Evolutionary conservation across 768 basidiomycete genomes (phyloP).

Genomic region (Boletus rubescentipes): DNA sequence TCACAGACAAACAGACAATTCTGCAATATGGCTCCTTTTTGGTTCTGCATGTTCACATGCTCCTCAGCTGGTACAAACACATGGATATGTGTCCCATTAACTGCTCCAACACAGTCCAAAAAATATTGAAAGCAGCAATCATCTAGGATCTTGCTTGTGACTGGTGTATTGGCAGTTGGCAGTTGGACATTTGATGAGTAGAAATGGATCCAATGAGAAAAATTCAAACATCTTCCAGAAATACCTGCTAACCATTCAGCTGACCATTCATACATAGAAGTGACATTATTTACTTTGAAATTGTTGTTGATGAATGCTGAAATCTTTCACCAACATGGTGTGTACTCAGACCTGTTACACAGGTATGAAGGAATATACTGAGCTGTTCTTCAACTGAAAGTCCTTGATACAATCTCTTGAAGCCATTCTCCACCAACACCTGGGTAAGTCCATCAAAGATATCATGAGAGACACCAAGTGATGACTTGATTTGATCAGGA

Average conservation of each 20-base stretch:
- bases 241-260: conserved; percentile 7
- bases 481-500: conserved; percentile 1
- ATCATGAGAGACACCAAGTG: not conserved
- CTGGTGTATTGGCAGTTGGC: not conserved
- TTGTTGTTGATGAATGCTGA: not conserved
- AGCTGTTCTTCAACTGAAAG: conserved; percentile 8
- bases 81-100: not conserved
- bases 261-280: not conserved
- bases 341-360: conserved; percentile 6
- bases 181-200: not conserved
- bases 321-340: conserved; percentile 6
- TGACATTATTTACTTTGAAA: not conserved
- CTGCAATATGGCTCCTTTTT: conserved; percentile 17
- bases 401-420: not conserved
- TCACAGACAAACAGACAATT: conserved; percentile 21
- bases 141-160: not conserved
- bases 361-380: conserved; percentile 12
- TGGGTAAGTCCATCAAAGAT: not conserved
- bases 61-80: not conserved
- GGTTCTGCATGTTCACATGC: conserved; percentile 9
- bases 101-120: conserved; percentile 2
- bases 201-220: conserved; percentile 1
- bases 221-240: conserved; percentile 8
- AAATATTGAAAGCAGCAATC: conserved; percentile 4
- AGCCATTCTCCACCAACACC: not conserved